Conservation (phyloP, 2,329 filamentous ascomycete genomes). For the Ramularia endophylla region DNA sequence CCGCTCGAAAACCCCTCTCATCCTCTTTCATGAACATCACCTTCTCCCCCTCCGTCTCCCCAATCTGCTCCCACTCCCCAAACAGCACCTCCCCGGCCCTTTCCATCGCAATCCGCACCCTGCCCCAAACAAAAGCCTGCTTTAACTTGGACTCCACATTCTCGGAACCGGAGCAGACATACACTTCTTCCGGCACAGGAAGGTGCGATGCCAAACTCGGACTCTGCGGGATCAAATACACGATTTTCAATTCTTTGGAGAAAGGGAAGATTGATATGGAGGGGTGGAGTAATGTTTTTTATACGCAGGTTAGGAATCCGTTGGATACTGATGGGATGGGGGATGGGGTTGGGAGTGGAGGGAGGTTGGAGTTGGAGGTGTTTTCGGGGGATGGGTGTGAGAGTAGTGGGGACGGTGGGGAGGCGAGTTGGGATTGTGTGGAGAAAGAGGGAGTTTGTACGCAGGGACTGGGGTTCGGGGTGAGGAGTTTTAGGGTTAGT, state of each 20-base stretch:
- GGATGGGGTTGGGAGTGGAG: not conserved
- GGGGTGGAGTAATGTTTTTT: slow-evolving; percentile 7
- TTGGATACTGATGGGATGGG: not conserved
- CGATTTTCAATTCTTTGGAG: slow-evolving; percentile 3
- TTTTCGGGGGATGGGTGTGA: slow-evolving; percentile 10
- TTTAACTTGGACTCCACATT: slow-evolving; percentile 11
- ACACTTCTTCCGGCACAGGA: slow-evolving; percentile 4
- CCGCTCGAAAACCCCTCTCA: slow-evolving; percentile 3
- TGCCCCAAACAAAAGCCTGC: slow-evolving; percentile 8
- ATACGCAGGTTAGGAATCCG: slow-evolving; percentile 11
- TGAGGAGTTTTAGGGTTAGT: slow-evolving; percentile 10
- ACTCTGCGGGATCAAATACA: slow-evolving; percentile 12
- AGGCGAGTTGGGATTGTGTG: slow-evolving; percentile 9
- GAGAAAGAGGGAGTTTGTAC: slow-evolving; percentile 4
- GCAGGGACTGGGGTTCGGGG: slow-evolving; percentile 6
- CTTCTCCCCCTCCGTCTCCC: slow-evolving; percentile 52
- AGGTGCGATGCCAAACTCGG: slow-evolving; percentile 2
- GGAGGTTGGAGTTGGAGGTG: slow-evolving; percentile 7
- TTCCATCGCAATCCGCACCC: slow-evolving; percentile 43
- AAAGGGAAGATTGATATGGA: not conserved
- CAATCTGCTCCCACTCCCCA: slow-evolving; percentile 44
- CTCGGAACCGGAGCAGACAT: slow-evolving; percentile 2
- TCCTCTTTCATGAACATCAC: slow-evolving; percentile 47
- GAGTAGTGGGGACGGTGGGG: not conserved
- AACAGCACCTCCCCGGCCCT: slow-evolving; percentile 32